These are phyloP conservation scores for Fusarium sterilihyphosum DNA, from an alignment of 2,329 filamentous ascomycete species.

Conservation along the genomic window DNA sequence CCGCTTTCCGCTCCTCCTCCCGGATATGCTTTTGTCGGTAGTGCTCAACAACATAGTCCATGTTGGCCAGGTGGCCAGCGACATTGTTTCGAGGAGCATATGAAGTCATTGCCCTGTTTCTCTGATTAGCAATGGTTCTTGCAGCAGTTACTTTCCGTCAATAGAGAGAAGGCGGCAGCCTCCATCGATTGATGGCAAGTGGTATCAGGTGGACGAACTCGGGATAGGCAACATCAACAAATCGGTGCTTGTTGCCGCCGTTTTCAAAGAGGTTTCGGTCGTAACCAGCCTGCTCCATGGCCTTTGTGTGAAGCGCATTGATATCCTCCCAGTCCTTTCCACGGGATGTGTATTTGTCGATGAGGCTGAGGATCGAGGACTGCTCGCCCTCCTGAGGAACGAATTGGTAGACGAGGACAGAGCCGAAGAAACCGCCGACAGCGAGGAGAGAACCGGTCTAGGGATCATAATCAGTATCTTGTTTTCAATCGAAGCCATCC, in stretches of 20 bases:
- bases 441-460: constrained; percentile 62
- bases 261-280: constrained; percentile 66
- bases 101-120: constrained; percentile 57
- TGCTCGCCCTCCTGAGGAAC: constrained; percentile 62
- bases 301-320: constrained; percentile 62
- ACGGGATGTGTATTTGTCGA: constrained; percentile 59
- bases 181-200: not conserved
- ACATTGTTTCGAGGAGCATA: constrained; percentile 63
- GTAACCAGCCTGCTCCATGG: constrained; percentile 65
- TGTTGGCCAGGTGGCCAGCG: constrained; percentile 63
- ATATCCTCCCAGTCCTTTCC: constrained; percentile 61
- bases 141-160: not conserved
- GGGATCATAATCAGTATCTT: constrained; percentile 18
- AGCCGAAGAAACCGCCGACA: constrained; percentile 56
- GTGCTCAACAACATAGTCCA: constrained; percentile 67
- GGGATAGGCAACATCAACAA: constrained; percentile 64
- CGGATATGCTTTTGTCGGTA: constrained; percentile 64
- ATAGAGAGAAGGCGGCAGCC: not conserved
- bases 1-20: constrained; percentile 65
- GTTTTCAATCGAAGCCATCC: constrained; percentile 5
- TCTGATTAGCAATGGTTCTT: constrained; percentile 33
- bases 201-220: constrained; percentile 59
- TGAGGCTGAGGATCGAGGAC: constrained; percentile 57
- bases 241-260: constrained; percentile 53
- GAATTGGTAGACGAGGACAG: constrained; percentile 59